Evolutionary conservation across 805 yeast genomes (phyloP).

Genomic region (Metschnikowia sp.): DNA sequence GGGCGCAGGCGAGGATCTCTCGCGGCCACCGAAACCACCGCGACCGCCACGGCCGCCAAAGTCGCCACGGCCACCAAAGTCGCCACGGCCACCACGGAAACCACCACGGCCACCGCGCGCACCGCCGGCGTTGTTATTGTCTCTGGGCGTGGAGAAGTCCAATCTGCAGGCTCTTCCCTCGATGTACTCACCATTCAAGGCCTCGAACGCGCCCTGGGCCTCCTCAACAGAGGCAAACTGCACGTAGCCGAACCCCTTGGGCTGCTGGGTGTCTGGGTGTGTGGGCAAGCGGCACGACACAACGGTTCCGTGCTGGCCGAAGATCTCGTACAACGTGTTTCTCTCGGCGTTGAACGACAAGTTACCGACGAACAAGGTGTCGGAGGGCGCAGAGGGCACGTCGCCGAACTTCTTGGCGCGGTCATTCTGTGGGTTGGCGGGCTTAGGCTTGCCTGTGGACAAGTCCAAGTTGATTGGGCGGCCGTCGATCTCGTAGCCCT

Average conservation of each 20-base stretch:
- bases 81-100: constrained; percentile 15
- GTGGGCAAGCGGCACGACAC: constrained; percentile 94
- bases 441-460: constrained; percentile 78
- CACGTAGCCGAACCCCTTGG: constrained; percentile 98
- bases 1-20: constrained; percentile 57
- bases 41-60: constrained; percentile 21
- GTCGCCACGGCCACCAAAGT: constrained; percentile 17
- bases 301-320: constrained; percentile 77
- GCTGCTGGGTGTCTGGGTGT: constrained; percentile 97
- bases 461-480: constrained; percentile 92
- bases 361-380: constrained; percentile 94
- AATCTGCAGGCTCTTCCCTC: constrained; percentile 93
- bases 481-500: constrained; percentile 95
- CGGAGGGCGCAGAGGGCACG: constrained; percentile 86
- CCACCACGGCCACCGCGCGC: constrained; percentile 19
- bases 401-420: constrained; percentile 93
- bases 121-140: constrained; percentile 33
- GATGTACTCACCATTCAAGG: constrained; percentile 82
- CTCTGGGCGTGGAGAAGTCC: constrained; percentile 92
- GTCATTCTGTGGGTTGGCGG: constrained; percentile 51
- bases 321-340: constrained; percentile 69
- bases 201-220: constrained; percentile 84
- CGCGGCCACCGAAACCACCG: constrained; percentile 31
- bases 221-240: constrained; percentile 85
- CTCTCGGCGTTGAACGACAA: constrained; percentile 86